phyloP scores from a whole-genome alignment of 2,329 filamentous ascomycete genomes.

The Ramularia collo-cygni region DNA sequence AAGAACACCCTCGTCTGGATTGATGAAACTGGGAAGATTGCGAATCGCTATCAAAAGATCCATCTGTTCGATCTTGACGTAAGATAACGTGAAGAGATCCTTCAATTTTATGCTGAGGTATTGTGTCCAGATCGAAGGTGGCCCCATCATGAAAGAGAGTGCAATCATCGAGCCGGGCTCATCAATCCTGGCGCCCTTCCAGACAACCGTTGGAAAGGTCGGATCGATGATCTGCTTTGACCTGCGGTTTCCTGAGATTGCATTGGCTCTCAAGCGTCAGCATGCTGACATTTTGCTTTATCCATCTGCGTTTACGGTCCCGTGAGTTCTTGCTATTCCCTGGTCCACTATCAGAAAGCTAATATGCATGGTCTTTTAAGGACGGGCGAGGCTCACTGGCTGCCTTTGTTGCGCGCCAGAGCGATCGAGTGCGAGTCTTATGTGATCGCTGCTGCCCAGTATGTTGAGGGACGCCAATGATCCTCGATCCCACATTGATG shows the following conservation, averaged over 20 bases:
- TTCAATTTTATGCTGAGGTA: too few relatives aligned
- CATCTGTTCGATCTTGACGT: conserved; percentile 64
- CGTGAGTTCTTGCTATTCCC: conserved; percentile 23
- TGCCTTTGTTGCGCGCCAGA: conserved; percentile 65
- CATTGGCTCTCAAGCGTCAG: conserved; percentile 57
- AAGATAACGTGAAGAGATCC: too few relatives aligned
- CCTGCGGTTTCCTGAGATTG: conserved; percentile 72
- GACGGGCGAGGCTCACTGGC: conserved; percentile 83
- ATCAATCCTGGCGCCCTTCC: conserved; percentile 60
- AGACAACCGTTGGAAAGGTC: conserved; percentile 65
- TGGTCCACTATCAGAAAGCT: too few relatives aligned
- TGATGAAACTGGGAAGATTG: conserved; percentile 51
- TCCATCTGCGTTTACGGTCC: conserved; percentile 83
- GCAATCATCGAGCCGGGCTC: conserved; percentile 62
- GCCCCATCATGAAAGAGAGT: conserved; percentile 56
- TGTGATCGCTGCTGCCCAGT: conserved; percentile 77
- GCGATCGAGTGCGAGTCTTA: conserved; percentile 87
- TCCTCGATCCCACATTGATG: too few relatives aligned
- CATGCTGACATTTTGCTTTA: conserved; percentile 74
- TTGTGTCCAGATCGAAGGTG: conserved; percentile 39
- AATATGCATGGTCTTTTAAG: too few relatives aligned
- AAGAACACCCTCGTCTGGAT: conserved; percentile 65
- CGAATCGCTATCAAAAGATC: conserved; percentile 68
- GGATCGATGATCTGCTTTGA: conserved; percentile 88
- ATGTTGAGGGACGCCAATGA: too few relatives aligned